These are phyloP conservation scores for Pneumocystis oryctolagi DNA, from an alignment of 1,139 yeast genomes.

Conservation along the genomic window DNA sequence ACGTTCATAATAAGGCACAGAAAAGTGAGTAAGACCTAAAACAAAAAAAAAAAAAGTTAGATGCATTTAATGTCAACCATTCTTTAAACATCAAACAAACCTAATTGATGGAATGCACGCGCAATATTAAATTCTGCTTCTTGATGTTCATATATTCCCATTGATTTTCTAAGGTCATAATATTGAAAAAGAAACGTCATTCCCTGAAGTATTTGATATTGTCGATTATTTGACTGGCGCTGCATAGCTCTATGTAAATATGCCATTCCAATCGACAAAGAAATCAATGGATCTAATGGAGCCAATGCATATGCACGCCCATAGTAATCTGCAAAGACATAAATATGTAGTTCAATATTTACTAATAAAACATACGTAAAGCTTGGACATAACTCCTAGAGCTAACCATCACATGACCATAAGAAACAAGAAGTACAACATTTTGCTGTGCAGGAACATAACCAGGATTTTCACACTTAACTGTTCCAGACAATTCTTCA, in stretches of 20 bases:
- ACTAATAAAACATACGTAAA: constrained; percentile 28
- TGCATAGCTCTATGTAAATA: constrained; percentile 91
- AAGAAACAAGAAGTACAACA: constrained; percentile 59
- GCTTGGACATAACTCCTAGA: constrained; percentile 73
- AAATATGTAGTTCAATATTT: constrained; percentile 19
- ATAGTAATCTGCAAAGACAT: constrained; percentile 29
- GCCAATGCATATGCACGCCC: constrained; percentile 31
- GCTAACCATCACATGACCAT: constrained; percentile 67
- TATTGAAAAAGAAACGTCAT: constrained; percentile 64
- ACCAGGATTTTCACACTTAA: constrained; percentile 22
- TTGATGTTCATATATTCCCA: constrained; percentile 36
- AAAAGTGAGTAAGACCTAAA: constrained; percentile 51
- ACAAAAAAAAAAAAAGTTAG: not conserved
- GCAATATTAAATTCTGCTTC: constrained; percentile 78
- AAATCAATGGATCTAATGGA: constrained; percentile 63
- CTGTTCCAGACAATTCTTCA: constrained; percentile 63
- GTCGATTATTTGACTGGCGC: constrained; percentile 71
- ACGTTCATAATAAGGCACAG: constrained; percentile 53
- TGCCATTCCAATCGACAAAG: constrained; percentile 59
- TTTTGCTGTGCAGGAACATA: constrained; percentile 36
- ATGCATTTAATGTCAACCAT: not conserved
- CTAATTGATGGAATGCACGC: constrained; percentile 61
- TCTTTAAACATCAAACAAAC: constrained; percentile 3
- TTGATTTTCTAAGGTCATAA: constrained; percentile 29
- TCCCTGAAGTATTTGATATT: constrained; percentile 76